These are phyloP conservation scores for Amorphotheca resinae DNA, from an alignment of 495 filamentous ascomycete species.

Conservation along the genomic window DNA sequence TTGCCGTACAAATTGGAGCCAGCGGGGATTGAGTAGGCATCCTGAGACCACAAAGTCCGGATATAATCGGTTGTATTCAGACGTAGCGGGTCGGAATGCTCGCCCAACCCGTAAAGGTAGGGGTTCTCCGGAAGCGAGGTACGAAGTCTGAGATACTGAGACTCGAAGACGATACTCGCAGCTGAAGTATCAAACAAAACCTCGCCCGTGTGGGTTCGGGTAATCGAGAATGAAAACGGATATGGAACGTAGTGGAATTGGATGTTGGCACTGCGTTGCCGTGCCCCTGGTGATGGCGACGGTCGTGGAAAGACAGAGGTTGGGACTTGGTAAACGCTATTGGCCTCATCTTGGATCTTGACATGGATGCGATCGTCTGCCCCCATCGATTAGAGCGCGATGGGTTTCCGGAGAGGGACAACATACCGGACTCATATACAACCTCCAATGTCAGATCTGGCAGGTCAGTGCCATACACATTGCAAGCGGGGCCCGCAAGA, in stretches of 20 bases:
- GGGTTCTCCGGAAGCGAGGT: slow-evolving; percentile 55
- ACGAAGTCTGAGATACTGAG: slow-evolving; percentile 60
- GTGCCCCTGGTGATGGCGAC: slow-evolving; percentile 8
- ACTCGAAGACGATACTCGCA: slow-evolving; percentile 61
- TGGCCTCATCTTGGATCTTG: slow-evolving; percentile 64
- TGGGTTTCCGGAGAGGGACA: slow-evolving; percentile 1
- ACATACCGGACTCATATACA: slow-evolving; percentile 62
- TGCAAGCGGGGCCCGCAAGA: slow-evolving; percentile 55
- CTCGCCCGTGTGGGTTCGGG: slow-evolving; percentile 46
- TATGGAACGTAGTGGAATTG: slow-evolving; percentile 51
- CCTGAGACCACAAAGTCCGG: slow-evolving; percentile 70
- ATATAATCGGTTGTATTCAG: slow-evolving; percentile 64
- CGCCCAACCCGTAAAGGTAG: slow-evolving; percentile 69
- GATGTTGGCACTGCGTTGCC: slow-evolving; percentile 31
- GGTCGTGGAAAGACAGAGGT: slow-evolving; percentile 58
- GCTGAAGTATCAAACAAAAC: slow-evolving; percentile 71
- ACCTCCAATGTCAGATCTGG: slow-evolving; percentile 53
- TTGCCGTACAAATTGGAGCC: slow-evolving; percentile 72
- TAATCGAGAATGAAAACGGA: slow-evolving; percentile 71
- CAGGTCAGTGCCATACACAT: slow-evolving; percentile 60
- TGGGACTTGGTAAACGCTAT: slow-evolving; percentile 70
- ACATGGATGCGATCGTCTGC: slow-evolving; percentile 68
- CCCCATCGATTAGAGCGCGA: not conserved
- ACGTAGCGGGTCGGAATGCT: slow-evolving; percentile 62
- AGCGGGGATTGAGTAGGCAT: slow-evolving; percentile 49